Evolutionary conservation across 805 yeast species (phyloP).

Genomic region (Zygoascus biomembranicola): DNA sequence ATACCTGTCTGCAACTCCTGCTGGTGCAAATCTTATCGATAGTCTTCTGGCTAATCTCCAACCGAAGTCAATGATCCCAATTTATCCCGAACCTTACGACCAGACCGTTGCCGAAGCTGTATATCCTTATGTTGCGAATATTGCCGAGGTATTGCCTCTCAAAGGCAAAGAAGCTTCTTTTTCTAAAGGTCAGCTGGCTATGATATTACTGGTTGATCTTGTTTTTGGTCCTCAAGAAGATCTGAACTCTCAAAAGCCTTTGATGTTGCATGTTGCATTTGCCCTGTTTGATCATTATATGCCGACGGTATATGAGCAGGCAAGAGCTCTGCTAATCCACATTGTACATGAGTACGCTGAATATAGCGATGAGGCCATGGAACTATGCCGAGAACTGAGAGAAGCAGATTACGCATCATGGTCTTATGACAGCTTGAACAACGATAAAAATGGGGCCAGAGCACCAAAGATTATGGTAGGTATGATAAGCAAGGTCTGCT

Average conservation of each 20-base stretch:
- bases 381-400: conserved; percentile 50
- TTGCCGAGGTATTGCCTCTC: conserved; percentile 47
- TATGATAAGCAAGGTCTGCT: conserved; percentile 54
- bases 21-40: conserved; percentile 49
- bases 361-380: conserved; percentile 42
- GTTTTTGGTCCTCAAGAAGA: conserved; percentile 55
- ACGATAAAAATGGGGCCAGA: conserved; percentile 68
- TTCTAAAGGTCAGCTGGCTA: conserved; percentile 79
- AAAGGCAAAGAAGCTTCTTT: conserved; percentile 62
- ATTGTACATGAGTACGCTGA: conserved; percentile 57
- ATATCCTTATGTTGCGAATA: conserved; percentile 71
- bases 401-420: conserved; percentile 44
- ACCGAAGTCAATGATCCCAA: conserved; percentile 87
- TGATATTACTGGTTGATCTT: conserved; percentile 77
- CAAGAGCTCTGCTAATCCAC: conserved; percentile 65
- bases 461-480: conserved; percentile 82
- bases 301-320: conserved; percentile 75
- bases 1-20: conserved; percentile 43
- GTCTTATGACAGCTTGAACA: conserved; percentile 79
- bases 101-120: conserved; percentile 30
- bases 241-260: conserved; percentile 52
- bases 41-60: conserved; percentile 60
- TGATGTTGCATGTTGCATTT: conserved; percentile 69
- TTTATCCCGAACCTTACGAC: conserved; percentile 33
- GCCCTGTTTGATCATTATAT: conserved; percentile 84